phyloP scores from a whole-genome alignment of 345 rosid genomes.

The Noccaea bulbosa region DNA sequence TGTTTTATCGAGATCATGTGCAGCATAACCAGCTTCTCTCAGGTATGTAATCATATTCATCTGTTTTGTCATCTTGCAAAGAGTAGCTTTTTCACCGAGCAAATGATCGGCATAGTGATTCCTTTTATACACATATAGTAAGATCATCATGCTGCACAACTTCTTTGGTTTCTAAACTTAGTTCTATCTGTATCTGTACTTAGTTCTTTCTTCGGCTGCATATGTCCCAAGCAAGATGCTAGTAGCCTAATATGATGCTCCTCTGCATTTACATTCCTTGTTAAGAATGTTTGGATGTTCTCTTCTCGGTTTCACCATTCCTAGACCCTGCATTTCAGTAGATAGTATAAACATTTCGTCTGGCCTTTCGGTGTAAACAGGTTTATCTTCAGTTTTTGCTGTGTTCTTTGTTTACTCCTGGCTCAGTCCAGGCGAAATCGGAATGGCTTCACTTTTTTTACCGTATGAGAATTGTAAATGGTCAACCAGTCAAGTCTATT shows the following conservation, averaged over 20 bases:
- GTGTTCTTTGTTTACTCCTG: not conserved
- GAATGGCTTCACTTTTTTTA: not conserved
- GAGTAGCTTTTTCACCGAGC: conserved; percentile 19
- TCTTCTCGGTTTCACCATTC: not conserved
- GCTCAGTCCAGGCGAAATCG: too few relatives aligned
- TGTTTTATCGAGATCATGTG: conserved; percentile 30
- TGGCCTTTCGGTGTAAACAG: not conserved
- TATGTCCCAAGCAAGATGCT: conserved; percentile 10
- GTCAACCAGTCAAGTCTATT: not conserved
- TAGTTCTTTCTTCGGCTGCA: conserved; percentile 11
- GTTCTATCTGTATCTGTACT: not conserved
- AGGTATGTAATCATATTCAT: conserved; percentile 23
- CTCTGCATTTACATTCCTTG: not conserved
- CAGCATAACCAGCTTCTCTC: conserved; percentile 26
- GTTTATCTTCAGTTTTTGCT: not conserved
- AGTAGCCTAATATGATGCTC: not conserved
- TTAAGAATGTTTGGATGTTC: not conserved
- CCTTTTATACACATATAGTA: not conserved
- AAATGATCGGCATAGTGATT: not conserved
- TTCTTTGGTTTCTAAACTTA: not conserved
- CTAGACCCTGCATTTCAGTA: conserved; percentile 1
- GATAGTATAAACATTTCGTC: not conserved
- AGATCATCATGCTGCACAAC: too few relatives aligned
- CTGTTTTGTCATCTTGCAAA: conserved; percentile 18
- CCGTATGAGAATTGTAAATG: not conserved